These are phyloP conservation scores for Rhizopogon salebrosus DNA, from an alignment of 768 basidiomycete genomes.

Conservation along the genomic window DNA sequence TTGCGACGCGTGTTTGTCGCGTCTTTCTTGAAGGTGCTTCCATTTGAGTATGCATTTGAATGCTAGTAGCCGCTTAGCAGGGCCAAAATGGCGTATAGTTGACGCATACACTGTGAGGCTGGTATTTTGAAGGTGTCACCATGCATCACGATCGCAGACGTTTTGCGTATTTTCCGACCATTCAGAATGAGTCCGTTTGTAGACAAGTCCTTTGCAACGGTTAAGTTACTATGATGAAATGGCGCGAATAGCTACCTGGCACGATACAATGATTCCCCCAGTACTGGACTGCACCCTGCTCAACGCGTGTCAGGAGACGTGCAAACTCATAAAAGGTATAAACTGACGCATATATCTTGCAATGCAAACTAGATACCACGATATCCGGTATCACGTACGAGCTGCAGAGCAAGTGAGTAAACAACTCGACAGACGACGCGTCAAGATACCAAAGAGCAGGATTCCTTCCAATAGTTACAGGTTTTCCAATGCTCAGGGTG, in stretches of 20 bases:
- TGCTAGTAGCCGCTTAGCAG: slow-evolving; percentile 29
- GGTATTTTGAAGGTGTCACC: slow-evolving; percentile 69
- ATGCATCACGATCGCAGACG: slow-evolving; percentile 70
- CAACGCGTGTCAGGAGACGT: not conserved
- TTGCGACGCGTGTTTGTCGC: slow-evolving; percentile 45
- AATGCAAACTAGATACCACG: slow-evolving; percentile 67
- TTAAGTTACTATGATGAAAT: not conserved
- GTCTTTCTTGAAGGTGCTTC: slow-evolving; percentile 47
- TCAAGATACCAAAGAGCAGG: slow-evolving; percentile 53
- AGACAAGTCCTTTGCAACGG: slow-evolving; percentile 59
- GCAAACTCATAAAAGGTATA: not conserved
- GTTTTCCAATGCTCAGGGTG: slow-evolving; percentile 53
- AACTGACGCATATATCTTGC: slow-evolving; percentile 74
- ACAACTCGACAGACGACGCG: not conserved
- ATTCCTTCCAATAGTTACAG: slow-evolving; percentile 68
- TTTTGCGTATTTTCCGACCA: slow-evolving; percentile 60
- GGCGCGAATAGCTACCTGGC: slow-evolving; percentile 45
- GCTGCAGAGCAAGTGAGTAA: slow-evolving; percentile 13
- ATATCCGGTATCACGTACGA: slow-evolving; percentile 61
- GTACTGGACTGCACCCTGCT: slow-evolving; percentile 61
- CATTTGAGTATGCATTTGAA: slow-evolving; percentile 63
- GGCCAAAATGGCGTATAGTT: not conserved
- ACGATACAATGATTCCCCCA: slow-evolving; percentile 74
- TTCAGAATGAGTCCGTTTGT: slow-evolving; percentile 74
- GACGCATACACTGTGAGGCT: slow-evolving; percentile 49